phyloP scores from a whole-genome alignment of 2,329 filamentous ascomycete genomes.

The Colletotrichum kahawae region DNA sequence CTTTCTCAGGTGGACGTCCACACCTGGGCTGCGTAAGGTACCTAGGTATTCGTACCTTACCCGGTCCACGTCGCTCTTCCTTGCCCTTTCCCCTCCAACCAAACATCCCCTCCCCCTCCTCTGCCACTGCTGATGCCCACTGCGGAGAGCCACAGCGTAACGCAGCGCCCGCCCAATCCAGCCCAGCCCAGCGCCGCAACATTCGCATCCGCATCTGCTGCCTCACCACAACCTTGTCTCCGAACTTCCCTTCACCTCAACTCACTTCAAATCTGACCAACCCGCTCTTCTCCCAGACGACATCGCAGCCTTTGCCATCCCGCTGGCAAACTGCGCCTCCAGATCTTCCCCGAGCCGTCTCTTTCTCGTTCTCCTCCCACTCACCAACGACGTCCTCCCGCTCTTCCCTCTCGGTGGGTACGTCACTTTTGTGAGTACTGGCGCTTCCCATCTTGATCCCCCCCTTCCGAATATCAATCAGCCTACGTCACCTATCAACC shows the following conservation, averaged over 20 bases:
- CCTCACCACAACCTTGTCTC: neutral
- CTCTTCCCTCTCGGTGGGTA: slow-evolving; percentile 3
- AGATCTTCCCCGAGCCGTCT: neutral
- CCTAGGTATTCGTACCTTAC: neutral
- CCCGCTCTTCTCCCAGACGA: neutral
- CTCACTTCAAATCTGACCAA: neutral
- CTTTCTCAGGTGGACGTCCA: neutral
- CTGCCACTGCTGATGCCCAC: neutral
- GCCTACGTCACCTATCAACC: slow-evolving; percentile 15
- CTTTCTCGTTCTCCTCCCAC: neutral
- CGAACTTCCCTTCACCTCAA: neutral
- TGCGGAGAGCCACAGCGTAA: neutral
- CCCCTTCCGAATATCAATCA: neutral
- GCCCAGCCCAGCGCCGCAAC: neutral
- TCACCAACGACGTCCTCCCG: neutral
- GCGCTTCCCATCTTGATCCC: neutral
- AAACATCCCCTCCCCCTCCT: neutral
- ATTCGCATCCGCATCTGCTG: slow-evolving; percentile 2
- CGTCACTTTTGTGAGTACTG: slow-evolving; percentile 16
- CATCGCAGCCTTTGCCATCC: slow-evolving; percentile 2
- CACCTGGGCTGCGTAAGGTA: neutral
- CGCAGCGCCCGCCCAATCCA: neutral
- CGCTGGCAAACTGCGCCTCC: neutral
- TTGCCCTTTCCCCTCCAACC: slow-evolving; percentile 11
- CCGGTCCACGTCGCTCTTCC: neutral